Base-by-base conservation (phyloP, 345 rosid species). In the Eucalyptus marginata region DNA sequence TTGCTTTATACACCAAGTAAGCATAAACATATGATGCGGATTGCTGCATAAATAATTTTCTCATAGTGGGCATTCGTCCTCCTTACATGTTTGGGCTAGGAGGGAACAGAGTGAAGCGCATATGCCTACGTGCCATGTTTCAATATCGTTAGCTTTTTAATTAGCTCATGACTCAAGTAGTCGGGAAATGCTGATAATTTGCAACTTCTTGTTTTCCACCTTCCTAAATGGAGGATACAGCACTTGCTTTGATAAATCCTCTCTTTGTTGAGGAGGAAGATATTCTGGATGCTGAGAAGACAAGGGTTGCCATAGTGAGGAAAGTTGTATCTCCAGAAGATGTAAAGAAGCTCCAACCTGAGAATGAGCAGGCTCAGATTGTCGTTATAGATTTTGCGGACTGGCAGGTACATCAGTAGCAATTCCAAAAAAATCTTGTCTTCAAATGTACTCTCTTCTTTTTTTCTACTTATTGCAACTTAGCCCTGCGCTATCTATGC, bases 371-470 rank as follows among this genome's bases (percentile, higher is more conserved):
- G 86, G 91, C 90, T 5, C 94, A 91, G 36, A 93, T 94, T 91
- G 33, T 96, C 89, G 95, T 95, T 86, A 90, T 96, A 88, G 92
- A 96, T 91, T 87, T 96, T 86, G 89, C 90, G 88, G 97, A 96
- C 90, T 95, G 99, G 99, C 97, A 96, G 98, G 99, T 96, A 90
- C 44, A 86, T 59, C 40, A 49, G 46, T 50, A n/a, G 40, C 66
- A 59, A 36, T 56, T 83, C 13, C 36, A 4, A 17, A 54, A 66
- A 49, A 62, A 86, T 86, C 56, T 54, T 43, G 62, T 89, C 87
- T 76, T 56, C 44, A 7, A 52, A 52, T 25, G 13, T 51, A 44
- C 40, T 40, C 68, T 36, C 44, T 31, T 80, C 56, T 40, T 47
- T 64, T 81, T 51, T 12, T 27, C 25, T 86, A 51, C 16, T 86